Evolutionary conservation across 2,329 filamentous ascomycete genomes (phyloP).

Genomic region (Bretziella fagacearum): DNA sequence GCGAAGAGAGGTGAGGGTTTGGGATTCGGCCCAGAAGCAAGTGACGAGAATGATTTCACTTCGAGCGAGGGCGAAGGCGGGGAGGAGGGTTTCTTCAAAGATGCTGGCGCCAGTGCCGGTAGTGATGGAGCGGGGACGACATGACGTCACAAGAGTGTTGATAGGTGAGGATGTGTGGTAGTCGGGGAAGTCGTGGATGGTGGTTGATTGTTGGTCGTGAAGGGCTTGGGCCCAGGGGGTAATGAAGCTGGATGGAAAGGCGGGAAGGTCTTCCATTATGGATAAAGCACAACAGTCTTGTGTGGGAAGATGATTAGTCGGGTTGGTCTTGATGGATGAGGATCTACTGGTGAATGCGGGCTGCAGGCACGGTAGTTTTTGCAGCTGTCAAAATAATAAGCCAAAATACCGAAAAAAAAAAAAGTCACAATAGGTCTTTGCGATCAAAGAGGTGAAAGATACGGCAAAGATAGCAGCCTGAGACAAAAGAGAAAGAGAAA

Average conservation of each 20-base stretch:
- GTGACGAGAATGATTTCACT: slow-evolving; percentile 59
- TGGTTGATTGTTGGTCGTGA: slow-evolving; percentile 20
- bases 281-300: no score
- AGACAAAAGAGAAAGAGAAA: no score
- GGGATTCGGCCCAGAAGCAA: slow-evolving; percentile 63
- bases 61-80: slow-evolving; percentile 42
- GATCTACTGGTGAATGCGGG: no score
- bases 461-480: no score
- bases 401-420: no score
- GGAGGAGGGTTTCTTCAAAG: slow-evolving; percentile 37
- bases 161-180: slow-evolving; percentile 29
- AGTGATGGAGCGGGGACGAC: slow-evolving; percentile 30
- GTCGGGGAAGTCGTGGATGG: slow-evolving; percentile 30
- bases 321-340: no score
- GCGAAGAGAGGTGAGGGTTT: slow-evolving; percentile 39
- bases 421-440: no score
- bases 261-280: not conserved
- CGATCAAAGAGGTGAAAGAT: no score
- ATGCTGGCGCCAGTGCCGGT: slow-evolving; percentile 43
- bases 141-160: slow-evolving; percentile 30
- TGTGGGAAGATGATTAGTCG: no score
- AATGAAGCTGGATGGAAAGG: slow-evolving; percentile 7
- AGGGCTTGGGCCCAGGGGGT: slow-evolving; percentile 8
- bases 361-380: no score
- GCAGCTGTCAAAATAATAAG: no score